These are phyloP conservation scores for Neofusicoccum kwambonambiense DNA, from an alignment of 2,329 filamentous ascomycete genomes.

Conservation along the genomic window DNA sequence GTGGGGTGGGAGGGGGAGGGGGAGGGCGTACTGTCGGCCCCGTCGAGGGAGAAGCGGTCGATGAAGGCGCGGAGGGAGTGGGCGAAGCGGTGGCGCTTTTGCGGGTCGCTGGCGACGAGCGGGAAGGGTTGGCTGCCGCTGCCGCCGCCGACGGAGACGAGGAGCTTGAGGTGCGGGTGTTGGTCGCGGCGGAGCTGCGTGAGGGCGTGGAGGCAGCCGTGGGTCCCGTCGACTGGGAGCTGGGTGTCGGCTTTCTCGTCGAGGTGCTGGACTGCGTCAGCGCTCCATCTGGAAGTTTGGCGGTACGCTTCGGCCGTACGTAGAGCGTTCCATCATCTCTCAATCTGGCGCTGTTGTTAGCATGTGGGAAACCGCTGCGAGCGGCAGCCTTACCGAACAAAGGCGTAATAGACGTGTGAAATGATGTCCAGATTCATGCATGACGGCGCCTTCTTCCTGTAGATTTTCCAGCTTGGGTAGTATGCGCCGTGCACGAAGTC, in stretches of 20 bases:
- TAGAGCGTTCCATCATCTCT: not conserved
- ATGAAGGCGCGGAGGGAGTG: conserved; percentile 65
- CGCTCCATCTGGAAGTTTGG: not conserved
- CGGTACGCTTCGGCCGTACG: not conserved
- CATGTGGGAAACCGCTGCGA: no score
- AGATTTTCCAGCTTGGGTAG: conserved; percentile 75
- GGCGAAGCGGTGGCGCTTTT: conserved; percentile 68
- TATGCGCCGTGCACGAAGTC: conserved; percentile 72
- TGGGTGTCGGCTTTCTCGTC: conserved; percentile 75
- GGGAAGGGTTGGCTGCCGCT: conserved; percentile 66
- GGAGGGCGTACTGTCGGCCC: conserved; percentile 29
- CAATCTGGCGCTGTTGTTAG: not conserved
- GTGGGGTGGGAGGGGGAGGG: not conserved
- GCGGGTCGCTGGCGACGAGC: conserved; percentile 60
- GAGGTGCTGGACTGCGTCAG: conserved; percentile 48
- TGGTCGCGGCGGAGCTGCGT: conserved; percentile 70
- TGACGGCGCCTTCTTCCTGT: conserved; percentile 69
- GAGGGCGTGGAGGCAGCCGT: conserved; percentile 66
- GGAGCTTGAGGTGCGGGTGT: conserved; percentile 64
- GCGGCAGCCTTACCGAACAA: not conserved
- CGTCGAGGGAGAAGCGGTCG: conserved; percentile 69
- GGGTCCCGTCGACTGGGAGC: conserved; percentile 65
- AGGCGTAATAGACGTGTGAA: conserved; percentile 72
- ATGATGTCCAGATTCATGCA: conserved; percentile 56
- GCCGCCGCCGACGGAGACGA: conserved; percentile 73